Conservation (phyloP, 2,329 filamentous ascomycete genomes). For the Hirsutella thompsonii region DNA sequence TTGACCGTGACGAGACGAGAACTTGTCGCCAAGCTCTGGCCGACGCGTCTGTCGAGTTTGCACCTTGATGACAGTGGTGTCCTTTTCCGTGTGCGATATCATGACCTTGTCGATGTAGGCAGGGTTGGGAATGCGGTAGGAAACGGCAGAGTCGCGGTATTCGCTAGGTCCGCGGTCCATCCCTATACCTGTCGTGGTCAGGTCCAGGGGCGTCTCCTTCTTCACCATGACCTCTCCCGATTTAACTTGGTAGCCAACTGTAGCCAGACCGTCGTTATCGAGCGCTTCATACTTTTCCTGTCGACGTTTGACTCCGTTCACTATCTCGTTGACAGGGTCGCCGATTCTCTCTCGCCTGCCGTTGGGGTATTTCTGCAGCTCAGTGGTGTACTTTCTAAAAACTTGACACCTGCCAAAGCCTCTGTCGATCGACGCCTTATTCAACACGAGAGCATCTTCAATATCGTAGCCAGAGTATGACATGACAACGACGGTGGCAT, state of each 20-base stretch:
- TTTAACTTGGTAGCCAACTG: slow-evolving; percentile 69
- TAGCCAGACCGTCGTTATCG: slow-evolving; percentile 77
- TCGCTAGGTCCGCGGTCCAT: slow-evolving; percentile 50
- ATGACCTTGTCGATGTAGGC: slow-evolving; percentile 95
- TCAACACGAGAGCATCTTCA: slow-evolving; percentile 91
- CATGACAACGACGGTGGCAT: slow-evolving; percentile 97
- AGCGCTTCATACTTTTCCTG: slow-evolving; percentile 61
- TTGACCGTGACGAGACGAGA: slow-evolving; percentile 94
- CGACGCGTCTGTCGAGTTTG: slow-evolving; percentile 91
- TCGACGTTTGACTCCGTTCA: slow-evolving; percentile 44
- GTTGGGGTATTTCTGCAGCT: slow-evolving; percentile 82
- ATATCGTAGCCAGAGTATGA: slow-evolving; percentile 99
- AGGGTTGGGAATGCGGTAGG: slow-evolving; percentile 73
- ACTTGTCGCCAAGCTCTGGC: slow-evolving; percentile 95
- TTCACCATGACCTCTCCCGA: slow-evolving; percentile 79
- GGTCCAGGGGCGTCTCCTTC: slow-evolving; percentile 75
- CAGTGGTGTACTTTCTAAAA: slow-evolving; percentile 85
- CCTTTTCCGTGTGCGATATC: slow-evolving; percentile 78
- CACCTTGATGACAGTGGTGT: slow-evolving; percentile 80
- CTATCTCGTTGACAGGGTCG: slow-evolving; percentile 36
- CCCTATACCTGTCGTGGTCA: slow-evolving; percentile 58
- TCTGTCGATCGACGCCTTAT: slow-evolving; percentile 89
- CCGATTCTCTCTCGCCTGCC: slow-evolving; percentile 56
- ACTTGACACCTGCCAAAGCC: slow-evolving; percentile 96
- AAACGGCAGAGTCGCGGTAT: slow-evolving; percentile 55